Base-by-base conservation (phyloP, 345 rosid species). In the Anacardium occidentale region DNA sequence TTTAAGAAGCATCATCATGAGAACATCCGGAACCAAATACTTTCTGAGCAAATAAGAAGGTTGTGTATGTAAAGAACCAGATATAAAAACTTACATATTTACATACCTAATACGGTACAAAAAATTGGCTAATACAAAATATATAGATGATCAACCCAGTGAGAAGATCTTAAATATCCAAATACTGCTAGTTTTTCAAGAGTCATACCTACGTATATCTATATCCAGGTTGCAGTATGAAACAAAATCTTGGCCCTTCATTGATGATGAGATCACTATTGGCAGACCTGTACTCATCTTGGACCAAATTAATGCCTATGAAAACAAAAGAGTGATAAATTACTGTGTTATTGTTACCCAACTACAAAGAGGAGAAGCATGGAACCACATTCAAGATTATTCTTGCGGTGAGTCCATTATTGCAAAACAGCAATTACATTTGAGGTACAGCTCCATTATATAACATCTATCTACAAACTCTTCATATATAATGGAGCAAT, bases 231-330 rank as follows among this genome's bases (percentile, higher is more conserved):
- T 89, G 91, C 98, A 94, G 81, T 85, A 89, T 9, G 97, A 86
- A 50, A 74, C 64, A 82, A 82, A 89, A 81, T 74, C 87, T 81
- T 94, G 97, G 80, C 85, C 84, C 75, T 67, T 90, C 97, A 92
- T 94, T 60, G 97, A 92, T 51, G 97, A 94, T 18, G 90, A 85
- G 76, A 94, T 94, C 75, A 90, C 97, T 74, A 94, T 92, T 15
- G 98, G 98, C 68, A 92, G 95, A 24, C 97, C 98, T 63, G 97
- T 94, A 66, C 98, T 94, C 98, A 94, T 92, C 83, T 94, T 94
- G 84, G 98, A 90, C 98, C 98, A 94, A 77, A 94, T 94, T 77
- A 92, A 79, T 25, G 98, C 98, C 98, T 94, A 90, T 74, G 74
- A n/a, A 70, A 75, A 66, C 26, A n/a, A 32, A 47, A 73, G 62